These are phyloP conservation scores for Huntiella bhutanensis DNA, from an alignment of 2,329 filamentous ascomycete genomes.

Conservation along the genomic window DNA sequence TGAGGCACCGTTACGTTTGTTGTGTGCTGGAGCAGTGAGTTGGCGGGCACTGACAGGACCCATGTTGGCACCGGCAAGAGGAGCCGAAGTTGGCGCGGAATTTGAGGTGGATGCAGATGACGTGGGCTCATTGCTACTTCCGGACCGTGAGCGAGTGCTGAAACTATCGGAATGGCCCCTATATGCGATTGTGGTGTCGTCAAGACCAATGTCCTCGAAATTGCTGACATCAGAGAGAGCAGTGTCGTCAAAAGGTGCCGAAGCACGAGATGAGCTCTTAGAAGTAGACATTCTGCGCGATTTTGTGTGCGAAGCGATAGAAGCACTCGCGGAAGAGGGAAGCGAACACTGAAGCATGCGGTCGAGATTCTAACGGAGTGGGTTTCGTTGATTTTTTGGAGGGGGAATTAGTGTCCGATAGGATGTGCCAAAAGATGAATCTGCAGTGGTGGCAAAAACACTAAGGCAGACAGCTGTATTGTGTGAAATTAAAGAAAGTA, in stretches of 20 bases:
- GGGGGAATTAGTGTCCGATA: background rate
- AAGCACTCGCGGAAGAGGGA: background rate
- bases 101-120: slow-evolving; percentile 14
- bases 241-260: slow-evolving; percentile 56
- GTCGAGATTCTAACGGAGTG: background rate
- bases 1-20: slow-evolving; percentile 16
- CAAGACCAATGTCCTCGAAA: slow-evolving; percentile 85
- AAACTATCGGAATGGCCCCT: slow-evolving; percentile 12
- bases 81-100: slow-evolving; percentile 2
- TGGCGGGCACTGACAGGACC: slow-evolving; percentile 4
- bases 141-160: slow-evolving; percentile 15
- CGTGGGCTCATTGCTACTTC: slow-evolving; percentile 17
- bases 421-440: background rate
- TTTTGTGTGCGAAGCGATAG: background rate
- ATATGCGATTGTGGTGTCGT: slow-evolving; percentile 30
- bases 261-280: slow-evolving; percentile 75
- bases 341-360: background rate
- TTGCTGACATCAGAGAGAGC: slow-evolving; percentile 56
- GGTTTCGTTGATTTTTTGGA: background rate
- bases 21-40: slow-evolving; percentile 8
- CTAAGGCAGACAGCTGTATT: background rate
- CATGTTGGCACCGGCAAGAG: slow-evolving; percentile 6
- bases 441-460: background rate
- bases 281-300: slow-evolving; percentile 49
- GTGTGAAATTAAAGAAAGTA: background rate